These are phyloP conservation scores for Rhizopogon salebrosus DNA, from an alignment of 768 basidiomycete species.

Conservation along the genomic window DNA sequence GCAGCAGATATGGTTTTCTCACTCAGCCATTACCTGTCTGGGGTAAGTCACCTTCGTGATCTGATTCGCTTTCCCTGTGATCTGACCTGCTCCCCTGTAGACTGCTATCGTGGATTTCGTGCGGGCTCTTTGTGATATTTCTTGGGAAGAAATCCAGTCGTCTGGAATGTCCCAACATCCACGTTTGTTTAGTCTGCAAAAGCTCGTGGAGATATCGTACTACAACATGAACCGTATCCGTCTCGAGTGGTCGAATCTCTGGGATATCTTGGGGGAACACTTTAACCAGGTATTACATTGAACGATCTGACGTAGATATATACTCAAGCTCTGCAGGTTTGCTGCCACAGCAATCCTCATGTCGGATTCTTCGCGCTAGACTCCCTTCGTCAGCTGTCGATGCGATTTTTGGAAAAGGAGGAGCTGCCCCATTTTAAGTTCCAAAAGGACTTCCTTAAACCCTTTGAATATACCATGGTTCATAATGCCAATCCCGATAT, in stretches of 20 bases:
- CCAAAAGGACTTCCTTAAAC: slow-evolving; percentile 97
- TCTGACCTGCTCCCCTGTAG: slow-evolving; percentile 33
- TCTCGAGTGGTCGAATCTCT: slow-evolving; percentile 95
- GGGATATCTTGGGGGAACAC: slow-evolving; percentile 97
- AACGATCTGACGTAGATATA: not conserved
- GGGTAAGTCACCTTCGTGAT: slow-evolving; percentile 50
- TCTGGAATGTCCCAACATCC: slow-evolving; percentile 93
- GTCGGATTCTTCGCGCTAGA: slow-evolving; percentile 97
- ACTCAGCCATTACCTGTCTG: slow-evolving; percentile 87
- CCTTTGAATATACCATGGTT: slow-evolving; percentile 97
- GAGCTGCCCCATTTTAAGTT: slow-evolving; percentile 98
- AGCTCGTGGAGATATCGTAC: slow-evolving; percentile 97
- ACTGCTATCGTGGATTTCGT: slow-evolving; percentile 98
- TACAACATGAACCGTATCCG: slow-evolving; percentile 99
- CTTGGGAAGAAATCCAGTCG: slow-evolving; percentile 99
- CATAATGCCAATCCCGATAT: slow-evolving; percentile 95
- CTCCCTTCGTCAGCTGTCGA: slow-evolving; percentile 91
- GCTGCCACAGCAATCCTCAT: slow-evolving; percentile 95
- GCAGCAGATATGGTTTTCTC: slow-evolving; percentile 99
- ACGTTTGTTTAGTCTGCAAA: slow-evolving; percentile 93
- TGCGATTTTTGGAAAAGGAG: slow-evolving; percentile 98
- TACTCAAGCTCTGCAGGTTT: slow-evolving; percentile 56
- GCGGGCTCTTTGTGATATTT: slow-evolving; percentile 90
- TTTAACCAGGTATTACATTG: slow-evolving; percentile 77
- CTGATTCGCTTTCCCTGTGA: not conserved